Percentiles rank a stretch among this genome's conserved stretches.
Evolutionary conservation across 768 basidiomycete species (phyloP).

Genomic region (Lentinula sp.): DNA sequence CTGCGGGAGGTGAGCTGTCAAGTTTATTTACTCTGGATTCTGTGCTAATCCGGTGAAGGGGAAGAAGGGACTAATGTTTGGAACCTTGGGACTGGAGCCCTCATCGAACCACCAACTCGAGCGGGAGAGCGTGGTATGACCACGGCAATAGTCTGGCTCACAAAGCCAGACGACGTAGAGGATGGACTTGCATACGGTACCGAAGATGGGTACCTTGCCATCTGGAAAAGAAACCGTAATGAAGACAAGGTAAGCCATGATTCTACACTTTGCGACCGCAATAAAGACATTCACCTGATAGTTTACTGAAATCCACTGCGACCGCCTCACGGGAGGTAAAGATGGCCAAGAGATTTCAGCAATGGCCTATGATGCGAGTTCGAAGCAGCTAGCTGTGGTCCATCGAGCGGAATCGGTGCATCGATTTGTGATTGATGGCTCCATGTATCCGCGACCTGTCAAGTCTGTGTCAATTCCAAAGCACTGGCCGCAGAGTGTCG

Average conservation of each 20-base stretch:
- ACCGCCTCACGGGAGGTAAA: background rate
- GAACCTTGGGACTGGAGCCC: background rate
- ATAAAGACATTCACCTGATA: background rate
- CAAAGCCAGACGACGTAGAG: background rate
- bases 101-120: background rate
- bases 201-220: background rate
- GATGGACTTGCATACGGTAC: conserved; percentile 2
- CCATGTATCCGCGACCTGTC: background rate
- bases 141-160: conserved; percentile 2
- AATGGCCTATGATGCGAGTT: background rate
- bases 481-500: background rate
- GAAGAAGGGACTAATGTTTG: background rate
- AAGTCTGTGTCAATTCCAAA: background rate
- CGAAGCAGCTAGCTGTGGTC: background rate
- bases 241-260: background rate
- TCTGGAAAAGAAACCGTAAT: background rate
- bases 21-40: background rate
- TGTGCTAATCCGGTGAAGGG: background rate
- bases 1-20: background rate
- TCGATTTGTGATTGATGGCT: background rate
- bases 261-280: background rate
- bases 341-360: background rate
- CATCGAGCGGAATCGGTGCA: background rate
- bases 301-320: background rate
- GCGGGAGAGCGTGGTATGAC: background rate